A percentile compares a stretch with the other conserved stretches of the same genome.
phyloP scores from a whole-genome alignment of 1,284 basidiomycete genomes.

The Naganishia albida region DNA sequence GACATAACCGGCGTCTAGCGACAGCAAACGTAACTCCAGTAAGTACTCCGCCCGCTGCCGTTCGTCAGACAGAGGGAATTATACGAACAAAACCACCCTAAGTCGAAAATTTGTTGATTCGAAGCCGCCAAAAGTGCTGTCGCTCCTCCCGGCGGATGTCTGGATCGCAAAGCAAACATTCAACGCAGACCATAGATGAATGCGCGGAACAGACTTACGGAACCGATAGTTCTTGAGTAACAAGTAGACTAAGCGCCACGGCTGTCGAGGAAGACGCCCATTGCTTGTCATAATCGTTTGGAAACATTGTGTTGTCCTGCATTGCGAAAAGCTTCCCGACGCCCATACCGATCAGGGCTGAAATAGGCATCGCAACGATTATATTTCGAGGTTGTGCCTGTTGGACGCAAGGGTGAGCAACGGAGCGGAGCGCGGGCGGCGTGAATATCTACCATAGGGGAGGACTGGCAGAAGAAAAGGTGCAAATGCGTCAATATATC shows the following conservation, averaged over 20 bases:
- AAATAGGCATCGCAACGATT: conserved; percentile 17
- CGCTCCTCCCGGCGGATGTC: conserved; percentile 28
- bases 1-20: conserved; percentile 25
- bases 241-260: conserved; percentile 25
- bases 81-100: conserved; percentile 31
- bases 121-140: conserved; percentile 25
- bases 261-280: conserved; percentile 26
- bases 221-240: conserved; percentile 26
- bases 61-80: not conserved
- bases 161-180: not conserved
- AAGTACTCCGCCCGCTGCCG: not conserved
- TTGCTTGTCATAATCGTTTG: conserved; percentile 23
- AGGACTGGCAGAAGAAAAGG: not conserved
- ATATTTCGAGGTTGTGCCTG: conserved; percentile 30
- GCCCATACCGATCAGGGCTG: conserved; percentile 27
- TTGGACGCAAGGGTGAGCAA: not conserved
- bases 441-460: conserved; percentile 20
- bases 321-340: conserved; percentile 28
- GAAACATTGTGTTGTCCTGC: conserved; percentile 18
- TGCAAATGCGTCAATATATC: not conserved
- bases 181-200: not conserved
- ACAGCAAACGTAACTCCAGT: not conserved
- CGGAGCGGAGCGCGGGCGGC: too few species aligned
- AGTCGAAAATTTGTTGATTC: conserved; percentile 27
- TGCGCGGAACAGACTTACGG: conserved; percentile 7